Base-by-base conservation (phyloP, 2,329 filamentous ascomycete species). In the Aspergillus nomiae region DNA sequence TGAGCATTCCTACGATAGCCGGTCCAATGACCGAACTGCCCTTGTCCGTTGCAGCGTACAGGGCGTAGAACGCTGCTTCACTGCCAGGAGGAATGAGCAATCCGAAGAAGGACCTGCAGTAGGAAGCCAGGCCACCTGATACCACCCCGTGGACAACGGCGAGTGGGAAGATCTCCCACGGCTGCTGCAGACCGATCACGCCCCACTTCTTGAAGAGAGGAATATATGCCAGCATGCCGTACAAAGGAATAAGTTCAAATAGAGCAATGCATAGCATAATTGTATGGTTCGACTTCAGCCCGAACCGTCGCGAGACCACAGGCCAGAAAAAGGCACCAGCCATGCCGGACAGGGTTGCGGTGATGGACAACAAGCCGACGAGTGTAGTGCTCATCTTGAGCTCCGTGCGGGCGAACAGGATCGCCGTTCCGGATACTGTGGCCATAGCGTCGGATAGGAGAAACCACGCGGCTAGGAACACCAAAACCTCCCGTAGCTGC, bases 41-140 rank as follows among this genome's bases (percentile, higher is more conserved):
- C 77, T 97, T 97, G 75, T 97, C 94, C 0, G 94, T 97, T 63
- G 97, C 96, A 26, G 94, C 94, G 73, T 97, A 97, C 3, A 97
- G 82, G 0, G 94, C 94, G 74, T 95, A 97, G 74, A 97, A 97
- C 0, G 93, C 92, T 0, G 94, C 93, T 76, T 97, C 94, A 30
- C 89, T 94, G 3, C 94, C 94, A 0, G 92, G 91, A 0, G 94
- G 94, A 62, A 97, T 95, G 61, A 97, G 83, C 76, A 96, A 90
- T 21, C 92, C 92, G 72, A 91, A 97, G 2, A 97, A 83, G 48
- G 90, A 92, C 21, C 94, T 88, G 74, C 94, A 97, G 78, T 97
- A 97, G 19, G 89, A 90, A 64, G 90, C 90, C 46, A 97, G 80
- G 0, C 94, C 94, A 11, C 94, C 94, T 1, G 96, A 86, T 0